Evolutionary conservation across 2,329 filamentous ascomycete species (phyloP), one percentile per base, ranked within the genome.

Genomic region (Penicillium sclerotigenum): DNA sequence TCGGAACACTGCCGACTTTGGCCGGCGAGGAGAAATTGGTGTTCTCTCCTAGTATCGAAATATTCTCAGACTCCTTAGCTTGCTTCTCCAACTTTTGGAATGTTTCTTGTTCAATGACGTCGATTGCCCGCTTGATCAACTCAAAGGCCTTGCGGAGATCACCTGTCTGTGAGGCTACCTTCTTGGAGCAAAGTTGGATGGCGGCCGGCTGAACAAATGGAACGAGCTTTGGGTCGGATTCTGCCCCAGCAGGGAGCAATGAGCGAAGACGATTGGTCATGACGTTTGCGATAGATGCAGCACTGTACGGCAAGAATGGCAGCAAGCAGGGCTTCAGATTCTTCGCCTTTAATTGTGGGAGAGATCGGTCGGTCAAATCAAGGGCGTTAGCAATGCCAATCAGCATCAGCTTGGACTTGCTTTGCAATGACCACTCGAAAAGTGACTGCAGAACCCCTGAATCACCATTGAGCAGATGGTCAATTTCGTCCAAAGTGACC

Each of bases 311-410:
- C 61, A 97, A 82, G 71, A 99, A 97, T 0, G 93, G 90, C 1
- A 99, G 83, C 3, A 97, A 82, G 46, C 89, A 86, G 2, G 94
- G 94, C 76, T 92, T 96, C 60, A 99, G 79, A 66, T 95, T 95
- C 67, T 91, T 90, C 20, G 91, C 87, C 78, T 97, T 97, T 59
- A 99, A 83, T 49, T 93, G 88, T 47, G 94, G 94, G 20, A 99
- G 81, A 65, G 97, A 96, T 10, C 94, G 89, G 71, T 97, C 94
- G 0, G 94, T 99, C 54, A 99, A 80, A 71, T 99, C 94, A 52
- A 99, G 81, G 4, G 94, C 94, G 68, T 99, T 99, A 65, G 94
- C 94, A 68, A 99, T 96, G 46, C 94, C 94, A 47, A 99, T 84
- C 18, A 99, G 80, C 34, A 94, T 80, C 5, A 99, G 85, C 20